Evolutionary conservation across 805 yeast genomes (phyloP).

Genomic region (Kazachstania kunashirensis): DNA sequence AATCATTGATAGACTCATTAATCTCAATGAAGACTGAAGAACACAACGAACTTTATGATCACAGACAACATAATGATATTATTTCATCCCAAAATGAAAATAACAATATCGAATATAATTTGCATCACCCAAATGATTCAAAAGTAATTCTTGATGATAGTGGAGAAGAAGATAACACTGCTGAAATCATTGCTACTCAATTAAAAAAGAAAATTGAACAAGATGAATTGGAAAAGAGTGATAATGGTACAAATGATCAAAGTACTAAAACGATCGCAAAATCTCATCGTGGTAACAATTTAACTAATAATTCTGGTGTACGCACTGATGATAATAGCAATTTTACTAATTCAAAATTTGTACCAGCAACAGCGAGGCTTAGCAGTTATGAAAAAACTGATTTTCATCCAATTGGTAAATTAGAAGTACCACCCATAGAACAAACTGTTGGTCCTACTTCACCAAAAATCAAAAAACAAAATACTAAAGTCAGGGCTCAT

Average conservation of each 20-base stretch:
- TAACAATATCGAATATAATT: background rate
- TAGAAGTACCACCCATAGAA: background rate
- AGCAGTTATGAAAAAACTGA: background rate
- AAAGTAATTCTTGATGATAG: conserved; percentile 2
- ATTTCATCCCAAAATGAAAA: conserved; percentile 28
- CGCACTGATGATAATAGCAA: no score
- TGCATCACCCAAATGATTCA: background rate
- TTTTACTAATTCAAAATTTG: background rate
- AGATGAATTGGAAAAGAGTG: no score
- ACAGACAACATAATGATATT: conserved; percentile 39
- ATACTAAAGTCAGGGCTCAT: conserved; percentile 1
- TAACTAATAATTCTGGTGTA: background rate
- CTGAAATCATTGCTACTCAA: background rate
- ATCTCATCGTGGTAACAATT: background rate
- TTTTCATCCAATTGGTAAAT: background rate
- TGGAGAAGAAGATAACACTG: background rate
- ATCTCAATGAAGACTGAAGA: conserved; percentile 33
- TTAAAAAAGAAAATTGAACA: background rate
- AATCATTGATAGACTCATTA: conserved; percentile 22
- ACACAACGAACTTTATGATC: conserved; percentile 36
- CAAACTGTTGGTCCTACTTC: background rate
- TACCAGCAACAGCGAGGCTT: background rate
- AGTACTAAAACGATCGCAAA: background rate
- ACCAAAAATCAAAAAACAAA: background rate
- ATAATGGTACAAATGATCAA: no score